These are phyloP conservation scores for Polysphondylium violaceum DNA, from an alignment of 78 protist species.

Conservation along the genomic window DNA sequence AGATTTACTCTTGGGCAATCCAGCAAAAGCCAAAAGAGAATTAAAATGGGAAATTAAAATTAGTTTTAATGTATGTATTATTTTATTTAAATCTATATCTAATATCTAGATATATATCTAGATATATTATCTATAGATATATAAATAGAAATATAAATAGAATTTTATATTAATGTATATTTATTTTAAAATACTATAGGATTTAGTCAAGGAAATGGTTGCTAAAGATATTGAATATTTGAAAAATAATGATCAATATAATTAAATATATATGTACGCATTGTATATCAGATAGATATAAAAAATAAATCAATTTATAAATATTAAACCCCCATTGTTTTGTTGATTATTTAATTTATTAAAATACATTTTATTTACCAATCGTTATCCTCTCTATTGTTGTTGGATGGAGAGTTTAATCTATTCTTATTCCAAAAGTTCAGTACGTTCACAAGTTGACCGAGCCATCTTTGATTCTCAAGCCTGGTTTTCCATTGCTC, in stretches of 20 bases:
- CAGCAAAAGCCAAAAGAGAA: slow-evolving; percentile 84
- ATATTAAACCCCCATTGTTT: no score
- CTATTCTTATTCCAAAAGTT: no score
- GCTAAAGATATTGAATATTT: slow-evolving; percentile 81
- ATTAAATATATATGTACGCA: no score
- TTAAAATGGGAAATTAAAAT: slow-evolving; percentile 88
- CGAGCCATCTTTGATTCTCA: no score
- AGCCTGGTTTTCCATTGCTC: no score
- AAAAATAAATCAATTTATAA: no score
- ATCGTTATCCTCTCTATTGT: no score
- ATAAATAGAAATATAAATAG: neutral
- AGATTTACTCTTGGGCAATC: slow-evolving; percentile 92
- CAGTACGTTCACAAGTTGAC: no score
- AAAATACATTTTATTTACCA: no score
- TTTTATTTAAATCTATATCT: neutral
- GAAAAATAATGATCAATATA: slow-evolving; percentile 48
- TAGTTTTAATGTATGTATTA: slow-evolving; percentile 49
- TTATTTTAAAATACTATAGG: neutral
- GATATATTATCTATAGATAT: neutral
- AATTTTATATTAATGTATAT: neutral
- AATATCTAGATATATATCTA: neutral
- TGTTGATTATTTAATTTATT: no score
- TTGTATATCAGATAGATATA: no score
- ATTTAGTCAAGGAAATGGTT: slow-evolving; percentile 93
- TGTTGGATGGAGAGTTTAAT: no score